A percentile compares a stretch with the other conserved stretches of the same genome.
phyloP scores from a whole-genome alignment of 352 stramenopile species.

The Plasmopara halstedii region DNA sequence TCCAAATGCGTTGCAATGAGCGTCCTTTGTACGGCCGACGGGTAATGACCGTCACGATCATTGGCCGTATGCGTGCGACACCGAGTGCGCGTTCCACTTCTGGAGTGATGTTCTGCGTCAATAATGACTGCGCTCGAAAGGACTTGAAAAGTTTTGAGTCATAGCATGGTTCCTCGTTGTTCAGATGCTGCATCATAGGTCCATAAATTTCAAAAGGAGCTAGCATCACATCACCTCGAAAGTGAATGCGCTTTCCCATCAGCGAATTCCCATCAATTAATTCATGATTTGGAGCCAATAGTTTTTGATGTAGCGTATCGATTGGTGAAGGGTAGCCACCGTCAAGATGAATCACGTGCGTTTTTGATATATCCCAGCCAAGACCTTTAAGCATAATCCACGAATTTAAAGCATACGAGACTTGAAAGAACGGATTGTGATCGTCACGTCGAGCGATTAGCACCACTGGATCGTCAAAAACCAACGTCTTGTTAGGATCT shows the following conservation, averaged over 20 bases:
- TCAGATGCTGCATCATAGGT: conserved; percentile 64
- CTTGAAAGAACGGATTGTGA: conserved; percentile 53
- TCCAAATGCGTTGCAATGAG: conserved; percentile 45
- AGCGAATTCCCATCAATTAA: conserved; percentile 27
- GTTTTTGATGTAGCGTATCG: conserved; percentile 31
- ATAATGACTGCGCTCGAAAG: conserved; percentile 36
- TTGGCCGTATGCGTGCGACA: conserved; percentile 9
- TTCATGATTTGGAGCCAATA: conserved; percentile 23
- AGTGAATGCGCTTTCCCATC: conserved; percentile 26
- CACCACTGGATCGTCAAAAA: conserved; percentile 30
- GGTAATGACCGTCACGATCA: conserved; percentile 54
- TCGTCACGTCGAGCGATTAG: conserved; percentile 37
- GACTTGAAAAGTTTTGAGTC: conserved; percentile 40
- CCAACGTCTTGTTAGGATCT: conserved; percentile 20
- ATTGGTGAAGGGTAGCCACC: conserved; percentile 30
- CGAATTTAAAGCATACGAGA: conserved; percentile 32
- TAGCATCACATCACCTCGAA: conserved; percentile 41
- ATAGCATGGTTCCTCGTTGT: conserved; percentile 53
- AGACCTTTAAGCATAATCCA: conserved; percentile 32
- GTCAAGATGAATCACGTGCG: conserved; percentile 40
- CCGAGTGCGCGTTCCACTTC: conserved; percentile 17
- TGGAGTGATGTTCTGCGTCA: conserved; percentile 25
- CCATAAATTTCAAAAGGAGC: conserved; percentile 45
- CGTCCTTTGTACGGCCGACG: conserved; percentile 42
- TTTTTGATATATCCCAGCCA: conserved; percentile 23